Base-by-base conservation (phyloP, 345 rosid species). In the Gossypium anomalum region DNA sequence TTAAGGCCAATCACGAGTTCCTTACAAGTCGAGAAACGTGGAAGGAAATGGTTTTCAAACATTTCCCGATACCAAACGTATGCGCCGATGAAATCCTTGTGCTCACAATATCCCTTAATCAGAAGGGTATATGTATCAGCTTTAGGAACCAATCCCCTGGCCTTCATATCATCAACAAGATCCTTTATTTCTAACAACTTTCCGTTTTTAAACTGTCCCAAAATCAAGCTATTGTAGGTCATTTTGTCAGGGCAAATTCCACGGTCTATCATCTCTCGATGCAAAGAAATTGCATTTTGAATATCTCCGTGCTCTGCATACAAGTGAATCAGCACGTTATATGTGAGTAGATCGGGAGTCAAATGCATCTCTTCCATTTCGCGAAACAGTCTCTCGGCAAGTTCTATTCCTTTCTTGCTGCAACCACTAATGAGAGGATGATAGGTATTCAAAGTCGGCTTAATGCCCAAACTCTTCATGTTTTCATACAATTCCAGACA, bases 31-130 rank as follows among this genome's bases (percentile, higher is more conserved):
- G 70, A 41, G 56, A 69, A 79, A 73, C 61, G 80, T 48, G 80
- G 82, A 3, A 78, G 77, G 80, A 90, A 84, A 76, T 87, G 86
- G 78, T 82, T 82, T 17, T 81, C 87, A 20, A 85, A 64, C 96
- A 92, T 90, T 83, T 89, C 90, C 80, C 88, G 83, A 80, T 84
- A 89, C 94, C 96, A 90, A 78, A 10, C 25, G 78, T 88, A 92
- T 43, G 92, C 98, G 52, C 85, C 90, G 51, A 41, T 43, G 72
- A 81, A 89, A 64, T 87, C 84, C 72, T 81, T 84, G 20, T 45
- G 62, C 64, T 88, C 85, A 59, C 93, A 89, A 73, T 85, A 74
- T 41, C 91, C 93, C 66, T 81, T 86, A 72, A 94, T 79, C 72
- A 93, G 75, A 75, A 92, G 58, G 77, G 74, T 80, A 76, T 88